Evolutionary conservation across 192 early-diverging fungal species (phyloP).

Genomic region (Umbelopsis vinacea): DNA sequence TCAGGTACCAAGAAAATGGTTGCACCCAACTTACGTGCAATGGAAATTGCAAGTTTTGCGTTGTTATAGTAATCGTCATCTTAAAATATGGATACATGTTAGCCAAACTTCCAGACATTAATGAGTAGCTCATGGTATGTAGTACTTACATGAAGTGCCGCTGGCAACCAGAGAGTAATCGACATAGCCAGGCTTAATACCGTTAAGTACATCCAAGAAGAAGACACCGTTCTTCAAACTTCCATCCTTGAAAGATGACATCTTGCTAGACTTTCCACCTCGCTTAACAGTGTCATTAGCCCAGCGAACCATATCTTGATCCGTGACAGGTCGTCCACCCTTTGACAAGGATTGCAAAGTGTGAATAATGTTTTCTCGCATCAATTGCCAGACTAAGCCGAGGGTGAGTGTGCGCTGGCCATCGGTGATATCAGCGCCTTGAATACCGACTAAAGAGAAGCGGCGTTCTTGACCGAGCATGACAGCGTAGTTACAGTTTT

Average conservation of each 20-base stretch:
- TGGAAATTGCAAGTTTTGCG: slow-evolving; percentile 96
- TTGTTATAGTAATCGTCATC: slow-evolving; percentile 92
- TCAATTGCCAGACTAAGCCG: slow-evolving; percentile 97
- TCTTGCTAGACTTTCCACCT: slow-evolving; percentile 68
- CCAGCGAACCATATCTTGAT: slow-evolving; percentile 93
- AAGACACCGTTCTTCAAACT: slow-evolving; percentile 79
- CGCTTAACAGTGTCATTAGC: slow-evolving; percentile 82
- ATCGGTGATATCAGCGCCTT: slow-evolving; percentile 93
- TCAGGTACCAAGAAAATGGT: slow-evolving; percentile 98
- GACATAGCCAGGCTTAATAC: slow-evolving; percentile 90
- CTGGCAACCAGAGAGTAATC: slow-evolving; percentile 83
- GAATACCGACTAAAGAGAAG: slow-evolving; percentile 95
- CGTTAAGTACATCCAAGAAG: slow-evolving; percentile 91
- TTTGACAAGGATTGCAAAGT: slow-evolving; percentile 87
- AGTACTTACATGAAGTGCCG: slow-evolving; percentile 59
- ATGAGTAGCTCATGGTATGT: neutral
- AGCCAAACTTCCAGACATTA: no score
- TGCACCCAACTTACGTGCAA: slow-evolving; percentile 98
- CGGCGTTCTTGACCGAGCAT: slow-evolving; percentile 82
- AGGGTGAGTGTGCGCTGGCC: slow-evolving; percentile 89
- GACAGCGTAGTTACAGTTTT: slow-evolving; percentile 96
- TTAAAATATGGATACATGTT: neutral
- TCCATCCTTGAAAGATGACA: slow-evolving; percentile 87
- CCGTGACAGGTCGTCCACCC: slow-evolving; percentile 84
- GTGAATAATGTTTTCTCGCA: slow-evolving; percentile 96